Conservation (phyloP, 2,329 filamentous ascomycete genomes). For the Diaporthe sp. region DNA sequence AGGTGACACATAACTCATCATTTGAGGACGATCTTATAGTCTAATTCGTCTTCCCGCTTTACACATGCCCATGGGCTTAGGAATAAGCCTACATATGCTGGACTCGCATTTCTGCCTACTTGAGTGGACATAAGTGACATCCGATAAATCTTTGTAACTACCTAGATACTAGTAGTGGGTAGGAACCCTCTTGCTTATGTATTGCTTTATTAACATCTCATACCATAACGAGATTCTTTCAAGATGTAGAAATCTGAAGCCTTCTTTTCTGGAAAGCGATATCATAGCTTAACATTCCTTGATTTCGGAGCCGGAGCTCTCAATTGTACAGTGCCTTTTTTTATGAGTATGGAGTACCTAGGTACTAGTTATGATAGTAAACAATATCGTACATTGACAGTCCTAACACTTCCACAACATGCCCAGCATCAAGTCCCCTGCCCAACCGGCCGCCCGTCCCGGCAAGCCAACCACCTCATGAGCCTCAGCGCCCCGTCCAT, state of each 20-base stretch:
- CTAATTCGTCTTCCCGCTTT: background rate
- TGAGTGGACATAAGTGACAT: background rate
- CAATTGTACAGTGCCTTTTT: background rate
- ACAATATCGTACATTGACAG: background rate
- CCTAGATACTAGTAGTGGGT: no score
- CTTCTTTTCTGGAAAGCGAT: background rate
- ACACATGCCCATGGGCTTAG: no score
- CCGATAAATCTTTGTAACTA: no score
- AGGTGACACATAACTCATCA: no score
- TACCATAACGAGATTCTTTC: fast-evolving
- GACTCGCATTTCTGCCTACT: no score
- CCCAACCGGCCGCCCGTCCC: conserved; percentile 18
- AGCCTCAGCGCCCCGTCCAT: conserved; percentile 55
- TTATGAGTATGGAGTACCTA: background rate
- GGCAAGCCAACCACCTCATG: conserved; percentile 58
- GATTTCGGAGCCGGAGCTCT: background rate
- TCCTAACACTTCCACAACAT: background rate
- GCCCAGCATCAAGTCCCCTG: background rate
- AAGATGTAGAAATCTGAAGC: background rate
- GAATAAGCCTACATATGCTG: no score
- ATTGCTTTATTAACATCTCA: background rate
- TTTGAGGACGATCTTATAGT: no score
- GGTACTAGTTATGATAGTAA: background rate
- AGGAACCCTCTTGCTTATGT: no score
- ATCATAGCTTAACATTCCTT: background rate